These are phyloP conservation scores for Mycosphaerelloides madeirae DNA, from an alignment of 2,329 filamentous ascomycete species.

Conservation along the genomic window DNA sequence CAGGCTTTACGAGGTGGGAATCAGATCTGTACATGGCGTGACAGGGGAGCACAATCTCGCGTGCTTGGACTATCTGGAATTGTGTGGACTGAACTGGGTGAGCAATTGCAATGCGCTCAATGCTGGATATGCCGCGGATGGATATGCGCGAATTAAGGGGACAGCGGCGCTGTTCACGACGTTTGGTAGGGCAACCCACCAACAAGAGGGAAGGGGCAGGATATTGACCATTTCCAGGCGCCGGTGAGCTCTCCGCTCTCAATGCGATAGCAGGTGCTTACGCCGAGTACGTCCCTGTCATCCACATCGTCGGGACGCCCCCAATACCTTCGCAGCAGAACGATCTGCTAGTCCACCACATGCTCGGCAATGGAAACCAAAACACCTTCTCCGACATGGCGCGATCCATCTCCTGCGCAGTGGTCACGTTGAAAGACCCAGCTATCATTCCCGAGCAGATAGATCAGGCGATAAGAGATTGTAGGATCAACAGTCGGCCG, in stretches of 20 bases:
- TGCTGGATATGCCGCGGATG: constrained; percentile 26
- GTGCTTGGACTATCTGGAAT: constrained; percentile 1
- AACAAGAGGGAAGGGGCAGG: not conserved
- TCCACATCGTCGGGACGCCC: constrained; percentile 46
- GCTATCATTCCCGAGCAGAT: not conserved
- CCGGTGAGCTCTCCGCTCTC: constrained; percentile 46
- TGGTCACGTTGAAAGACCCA: constrained; percentile 1
- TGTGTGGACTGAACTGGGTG: constrained; percentile 4
- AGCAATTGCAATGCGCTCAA: constrained; percentile 5
- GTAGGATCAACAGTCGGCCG: constrained; percentile 1
- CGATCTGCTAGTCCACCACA: not conserved
- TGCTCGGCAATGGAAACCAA: constrained; percentile 1
- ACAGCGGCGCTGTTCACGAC: constrained; percentile 45
- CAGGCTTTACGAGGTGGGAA: constrained; percentile 1
- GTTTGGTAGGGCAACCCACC: constrained; percentile 36
- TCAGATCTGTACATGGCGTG: constrained; percentile 3
- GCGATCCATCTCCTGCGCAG: not conserved
- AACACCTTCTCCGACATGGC: constrained; percentile 5
- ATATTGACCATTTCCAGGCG: constrained; percentile 14
- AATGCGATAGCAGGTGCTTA: constrained; percentile 47
- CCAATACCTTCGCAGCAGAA: constrained; percentile 35
- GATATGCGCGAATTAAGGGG: constrained; percentile 45
- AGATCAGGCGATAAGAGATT: constrained; percentile 5
- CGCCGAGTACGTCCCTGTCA: constrained; percentile 44
- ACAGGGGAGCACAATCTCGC: constrained; percentile 3